These are phyloP conservation scores for Brettanomyces bruxellensis DNA, from an alignment of 805 yeast genomes.

Conservation along the genomic window DNA sequence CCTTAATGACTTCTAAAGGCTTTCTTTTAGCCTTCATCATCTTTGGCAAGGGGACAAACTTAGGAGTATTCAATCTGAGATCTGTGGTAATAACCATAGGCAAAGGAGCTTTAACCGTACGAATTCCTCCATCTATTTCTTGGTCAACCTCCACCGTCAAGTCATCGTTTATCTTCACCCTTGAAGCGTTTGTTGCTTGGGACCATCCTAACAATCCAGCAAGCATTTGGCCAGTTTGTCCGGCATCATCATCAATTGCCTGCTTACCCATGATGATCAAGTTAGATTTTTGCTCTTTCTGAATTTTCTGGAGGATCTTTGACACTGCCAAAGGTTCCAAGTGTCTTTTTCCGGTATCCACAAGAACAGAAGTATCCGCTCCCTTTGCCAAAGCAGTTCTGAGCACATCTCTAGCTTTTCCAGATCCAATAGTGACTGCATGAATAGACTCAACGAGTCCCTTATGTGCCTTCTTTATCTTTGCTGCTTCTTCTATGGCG, in stretches of 20 bases:
- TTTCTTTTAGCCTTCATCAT: conserved; percentile 98
- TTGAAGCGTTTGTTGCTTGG: conserved; percentile 91
- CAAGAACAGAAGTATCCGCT: conserved; percentile 74
- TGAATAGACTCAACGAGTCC: conserved; percentile 70
- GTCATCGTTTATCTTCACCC: conserved; percentile 50
- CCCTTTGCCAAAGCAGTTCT: conserved; percentile 93
- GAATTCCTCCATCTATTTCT: conserved; percentile 94
- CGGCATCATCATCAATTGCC: conserved; percentile 91
- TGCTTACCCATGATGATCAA: conserved; percentile 90
- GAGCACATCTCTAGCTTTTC: conserved; percentile 79
- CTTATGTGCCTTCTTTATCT: conserved; percentile 59
- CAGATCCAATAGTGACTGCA: conserved; percentile 85
- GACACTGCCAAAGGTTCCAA: conserved; percentile 89
- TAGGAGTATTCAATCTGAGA: conserved; percentile 86
- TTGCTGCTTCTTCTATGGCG: conserved; percentile 89
- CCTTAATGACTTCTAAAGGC: conserved; percentile 63
- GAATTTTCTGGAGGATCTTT: conserved; percentile 67
- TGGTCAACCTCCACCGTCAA: conserved; percentile 73
- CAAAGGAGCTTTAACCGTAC: conserved; percentile 63
- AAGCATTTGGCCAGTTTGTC: conserved; percentile 94
- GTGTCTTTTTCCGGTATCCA: conserved; percentile 60
- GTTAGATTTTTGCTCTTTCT: conserved; percentile 62
- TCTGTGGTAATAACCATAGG: conserved; percentile 91
- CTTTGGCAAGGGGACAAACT: conserved; percentile 92
- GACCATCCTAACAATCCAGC: conserved; percentile 95